phyloP scores from a whole-genome alignment of 2,329 filamentous ascomycete genomes.

The Fusarium nanum region DNA sequence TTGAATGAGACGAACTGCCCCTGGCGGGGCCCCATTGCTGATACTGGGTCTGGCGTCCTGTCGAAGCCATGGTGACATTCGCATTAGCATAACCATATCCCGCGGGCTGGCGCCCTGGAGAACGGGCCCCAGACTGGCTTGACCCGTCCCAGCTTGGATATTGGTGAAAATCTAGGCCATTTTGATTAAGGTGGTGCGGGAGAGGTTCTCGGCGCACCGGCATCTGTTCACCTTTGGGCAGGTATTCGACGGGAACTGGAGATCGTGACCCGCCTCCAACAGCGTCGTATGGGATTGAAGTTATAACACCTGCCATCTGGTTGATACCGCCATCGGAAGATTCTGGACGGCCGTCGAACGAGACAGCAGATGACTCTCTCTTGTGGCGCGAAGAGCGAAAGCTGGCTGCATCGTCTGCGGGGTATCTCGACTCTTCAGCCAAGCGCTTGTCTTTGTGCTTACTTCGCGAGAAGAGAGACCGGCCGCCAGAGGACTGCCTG shows the following conservation, averaged over 20 bases:
- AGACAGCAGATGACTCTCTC: conserved; percentile 77
- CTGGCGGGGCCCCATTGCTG: conserved; percentile 77
- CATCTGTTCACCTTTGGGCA: conserved; percentile 74
- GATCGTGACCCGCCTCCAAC: conserved; percentile 73
- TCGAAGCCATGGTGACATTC: conserved; percentile 78
- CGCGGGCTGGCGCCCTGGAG: conserved; percentile 71
- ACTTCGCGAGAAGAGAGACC: conserved; percentile 89
- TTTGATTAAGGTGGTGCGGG: conserved; percentile 86
- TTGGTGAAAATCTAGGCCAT: conserved; percentile 84
- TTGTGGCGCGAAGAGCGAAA: conserved; percentile 79
- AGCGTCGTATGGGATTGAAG: conserved; percentile 87
- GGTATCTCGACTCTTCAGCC: conserved; percentile 68
- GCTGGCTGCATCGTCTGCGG: conserved; percentile 70
- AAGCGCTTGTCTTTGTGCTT: conserved; percentile 80
- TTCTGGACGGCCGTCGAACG: conserved; percentile 71
- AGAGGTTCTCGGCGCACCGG: conserved; percentile 76
- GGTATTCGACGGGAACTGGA: conserved; percentile 78
- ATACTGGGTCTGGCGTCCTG: conserved; percentile 77
- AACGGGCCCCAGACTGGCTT: conserved; percentile 63
- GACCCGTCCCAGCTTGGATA: conserved; percentile 79
- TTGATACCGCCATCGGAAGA: conserved; percentile 75
- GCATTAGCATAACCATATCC: conserved; percentile 60
- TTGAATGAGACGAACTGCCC: conserved; percentile 66
- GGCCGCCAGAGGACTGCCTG: conserved; percentile 79
- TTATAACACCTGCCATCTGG: conserved; percentile 84